Percentiles rank a stretch among this genome's conserved stretches.
These are phyloP conservation scores for Globisporangium solare DNA, from an alignment of 352 stramenopile species.

Conservation along the genomic window DNA sequence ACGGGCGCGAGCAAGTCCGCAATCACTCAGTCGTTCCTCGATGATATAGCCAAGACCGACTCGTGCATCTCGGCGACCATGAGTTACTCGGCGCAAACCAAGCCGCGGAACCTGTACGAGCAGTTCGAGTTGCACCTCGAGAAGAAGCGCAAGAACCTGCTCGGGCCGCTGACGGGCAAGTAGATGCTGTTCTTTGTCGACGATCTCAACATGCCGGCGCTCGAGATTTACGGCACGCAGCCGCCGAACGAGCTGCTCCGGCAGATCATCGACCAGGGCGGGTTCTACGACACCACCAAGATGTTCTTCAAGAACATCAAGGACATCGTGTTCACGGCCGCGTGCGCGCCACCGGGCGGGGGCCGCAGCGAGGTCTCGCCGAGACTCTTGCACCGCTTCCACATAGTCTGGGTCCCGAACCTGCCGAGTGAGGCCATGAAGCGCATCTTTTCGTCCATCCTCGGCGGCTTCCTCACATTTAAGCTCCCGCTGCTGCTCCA, in stretches of 20 bases:
- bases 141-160: slow-evolving; percentile 82
- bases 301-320: slow-evolving; percentile 92
- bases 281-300: slow-evolving; percentile 91
- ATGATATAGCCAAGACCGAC: slow-evolving; percentile 84
- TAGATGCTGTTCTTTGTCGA: slow-evolving; percentile 90
- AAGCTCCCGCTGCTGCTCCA: slow-evolving; percentile 71
- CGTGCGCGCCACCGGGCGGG: slow-evolving; percentile 83
- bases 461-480: slow-evolving; percentile 77
- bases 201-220: slow-evolving; percentile 91
- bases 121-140: slow-evolving; percentile 81
- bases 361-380: slow-evolving; percentile 85
- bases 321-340: slow-evolving; percentile 80
- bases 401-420: slow-evolving; percentile 91
- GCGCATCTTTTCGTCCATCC: slow-evolving; percentile 88
- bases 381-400: slow-evolving; percentile 86
- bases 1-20: slow-evolving; percentile 93
- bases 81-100: slow-evolving; percentile 88
- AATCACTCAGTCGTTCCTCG: slow-evolving; percentile 88
- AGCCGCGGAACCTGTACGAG: slow-evolving; percentile 78
- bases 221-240: slow-evolving; percentile 92
- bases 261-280: slow-evolving; percentile 88
- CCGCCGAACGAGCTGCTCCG: slow-evolving; percentile 90
- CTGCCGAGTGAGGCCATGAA: slow-evolving; percentile 78
- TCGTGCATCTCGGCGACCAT: slow-evolving; percentile 82
- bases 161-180: slow-evolving; percentile 68